Conservation (phyloP, 345 rosid species). For the Eucalyptus guilfoylei region DNA sequence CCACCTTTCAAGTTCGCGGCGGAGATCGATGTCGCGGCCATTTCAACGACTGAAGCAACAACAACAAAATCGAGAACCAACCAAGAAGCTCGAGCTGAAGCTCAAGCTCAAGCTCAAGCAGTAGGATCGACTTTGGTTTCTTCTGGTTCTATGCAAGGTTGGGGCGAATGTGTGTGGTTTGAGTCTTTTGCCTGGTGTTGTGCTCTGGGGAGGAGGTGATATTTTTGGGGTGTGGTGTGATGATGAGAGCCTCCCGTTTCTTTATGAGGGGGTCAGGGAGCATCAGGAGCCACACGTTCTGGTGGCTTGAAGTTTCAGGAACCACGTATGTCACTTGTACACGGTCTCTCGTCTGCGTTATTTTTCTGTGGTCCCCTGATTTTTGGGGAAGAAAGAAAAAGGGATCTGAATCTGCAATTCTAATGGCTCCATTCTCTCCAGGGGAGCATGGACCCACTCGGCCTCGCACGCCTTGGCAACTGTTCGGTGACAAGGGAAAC, state of each 20-base stretch:
- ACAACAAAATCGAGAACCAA: not conserved
- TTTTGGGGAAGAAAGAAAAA: not conserved
- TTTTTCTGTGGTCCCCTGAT: not conserved
- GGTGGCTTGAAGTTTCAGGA: not conserved
- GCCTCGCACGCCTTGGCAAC: not conserved
- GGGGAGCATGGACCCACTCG: not conserved
- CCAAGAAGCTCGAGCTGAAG: not conserved
- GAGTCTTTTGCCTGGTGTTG: not conserved
- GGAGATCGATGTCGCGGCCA: slow-evolving; percentile 40
- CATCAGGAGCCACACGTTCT: slow-evolving; percentile 28
- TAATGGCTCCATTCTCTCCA: not conserved
- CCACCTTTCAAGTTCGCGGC: slow-evolving; percentile 31
- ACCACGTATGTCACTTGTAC: slow-evolving; percentile 8
- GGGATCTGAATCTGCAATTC: not conserved
- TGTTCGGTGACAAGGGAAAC: not conserved
- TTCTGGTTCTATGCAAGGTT: not conserved
- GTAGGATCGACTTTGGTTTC: not conserved
- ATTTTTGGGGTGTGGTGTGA: not conserved
- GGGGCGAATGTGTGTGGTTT: not conserved
- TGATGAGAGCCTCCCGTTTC: slow-evolving; percentile 7
- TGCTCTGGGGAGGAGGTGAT: not conserved
- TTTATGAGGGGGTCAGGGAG: not conserved
- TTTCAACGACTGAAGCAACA: not conserved
- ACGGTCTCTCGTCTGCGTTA: not conserved
- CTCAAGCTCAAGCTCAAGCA: not conserved